phyloP scores from a whole-genome alignment of 176 grass and related monocot species.

The Luzula sylvatica region DNA sequence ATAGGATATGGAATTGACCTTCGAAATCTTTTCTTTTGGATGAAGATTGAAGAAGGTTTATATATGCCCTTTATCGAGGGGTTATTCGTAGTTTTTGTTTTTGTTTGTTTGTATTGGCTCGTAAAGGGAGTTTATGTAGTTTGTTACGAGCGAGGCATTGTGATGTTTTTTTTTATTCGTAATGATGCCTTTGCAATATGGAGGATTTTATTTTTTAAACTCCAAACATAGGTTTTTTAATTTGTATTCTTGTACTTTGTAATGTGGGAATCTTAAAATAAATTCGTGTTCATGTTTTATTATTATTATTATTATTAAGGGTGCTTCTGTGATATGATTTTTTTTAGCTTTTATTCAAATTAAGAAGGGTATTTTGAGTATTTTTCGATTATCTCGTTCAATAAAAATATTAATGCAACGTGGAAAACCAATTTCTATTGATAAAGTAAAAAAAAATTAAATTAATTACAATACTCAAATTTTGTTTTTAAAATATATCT shows the following conservation, averaged over 20 bases:
- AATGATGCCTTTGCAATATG: conserved; percentile 5
- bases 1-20: neutral
- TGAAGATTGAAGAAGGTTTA: neutral
- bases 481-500: too few species aligned
- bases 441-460: too few species aligned
- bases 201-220: conserved; percentile 1
- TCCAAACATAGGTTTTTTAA: neutral
- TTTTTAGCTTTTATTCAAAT: too few species aligned
- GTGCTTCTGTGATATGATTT: too few species aligned
- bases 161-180: conserved; percentile 1
- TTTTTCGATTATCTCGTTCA: too few species aligned
- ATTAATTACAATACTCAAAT: too few species aligned
- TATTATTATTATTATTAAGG: too few species aligned
- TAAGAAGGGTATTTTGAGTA: too few species aligned
- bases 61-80: neutral
- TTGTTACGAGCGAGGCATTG: neutral
- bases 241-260: conserved; percentile 1
- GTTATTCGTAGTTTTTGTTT: neutral
- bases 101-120: neutral
- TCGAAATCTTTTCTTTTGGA: conserved; percentile 1
- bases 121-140: neutral
- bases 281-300: too few species aligned
- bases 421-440: too few species aligned
- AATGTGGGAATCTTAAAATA: too few species aligned
- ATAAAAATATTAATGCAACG: too few species aligned